Base-by-base conservation (phyloP, 495 filamentous ascomycete genomes). In the Hypoxylon cercidicola region DNA sequence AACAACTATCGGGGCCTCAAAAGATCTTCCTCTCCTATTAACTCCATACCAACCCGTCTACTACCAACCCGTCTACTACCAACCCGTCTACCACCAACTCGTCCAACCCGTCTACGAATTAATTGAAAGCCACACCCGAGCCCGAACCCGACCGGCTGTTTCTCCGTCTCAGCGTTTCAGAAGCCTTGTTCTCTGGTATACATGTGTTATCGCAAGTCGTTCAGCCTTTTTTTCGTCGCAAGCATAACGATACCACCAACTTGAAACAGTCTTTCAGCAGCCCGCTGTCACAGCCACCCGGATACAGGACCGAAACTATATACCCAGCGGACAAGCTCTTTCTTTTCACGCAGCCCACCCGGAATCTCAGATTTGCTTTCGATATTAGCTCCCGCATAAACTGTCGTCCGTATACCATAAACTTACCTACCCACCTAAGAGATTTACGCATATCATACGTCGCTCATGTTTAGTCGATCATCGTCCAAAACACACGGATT, bases 391-490 rank as follows among this genome's bases (percentile, higher is more conserved):
- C 19, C 12, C 44, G 15, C 39, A 50, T 16, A 44, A 55, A 50
- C n/a, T 19, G 37, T 40, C 30, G 15, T 40, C 37, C 15, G 37
- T 16, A 43, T 32, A 32, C 30, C 16, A 6, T 43, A 20, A 15
- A 43, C 40, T 2, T 40, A 43, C 40, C 40, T 43, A 19, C 40
- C n/a, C 49, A 60, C 46, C 34, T 52, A 56, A 7, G 30, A 57
- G 30, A 55, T 40, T 59, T 37, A 60, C 55, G 20, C 30, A 43
- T 16, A 19, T 57, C 23, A 18, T 57, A 62, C 62, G 62, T 61
- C 48, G 46, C 78, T 79, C 78, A 82, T 82, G 80, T 82, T 82
- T 64, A 77, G 70, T 74, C 78, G 80, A 76, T 81, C 78, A 50
- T 77, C 76, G 56, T 73, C 70, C 53, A 76, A 74, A 70, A 28